Evolutionary conservation across 352 stramenopile species (phyloP).

Genomic region (Pythium angustatum): DNA sequence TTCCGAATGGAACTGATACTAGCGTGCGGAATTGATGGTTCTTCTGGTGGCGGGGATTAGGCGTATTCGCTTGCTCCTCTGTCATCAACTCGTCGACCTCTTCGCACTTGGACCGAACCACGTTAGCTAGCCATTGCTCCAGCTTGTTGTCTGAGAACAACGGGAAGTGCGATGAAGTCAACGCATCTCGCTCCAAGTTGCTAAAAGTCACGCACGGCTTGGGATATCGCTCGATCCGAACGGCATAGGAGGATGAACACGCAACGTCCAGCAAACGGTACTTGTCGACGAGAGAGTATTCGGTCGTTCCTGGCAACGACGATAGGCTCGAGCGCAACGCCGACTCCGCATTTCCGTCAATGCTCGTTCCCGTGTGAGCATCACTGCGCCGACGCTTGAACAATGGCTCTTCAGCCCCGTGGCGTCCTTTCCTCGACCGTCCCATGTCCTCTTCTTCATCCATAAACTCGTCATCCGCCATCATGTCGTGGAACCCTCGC

Average conservation of each 20-base stretch:
- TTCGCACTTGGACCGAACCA: slow-evolving; percentile 60
- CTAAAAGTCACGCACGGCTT: slow-evolving; percentile 73
- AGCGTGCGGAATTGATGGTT: slow-evolving; percentile 70
- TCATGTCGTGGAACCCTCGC: slow-evolving; percentile 72
- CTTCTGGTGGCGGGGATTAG: slow-evolving; percentile 65
- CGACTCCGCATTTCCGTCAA: slow-evolving; percentile 53
- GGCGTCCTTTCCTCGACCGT: slow-evolving; percentile 19
- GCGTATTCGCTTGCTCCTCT: slow-evolving; percentile 40
- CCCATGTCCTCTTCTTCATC: slow-evolving; percentile 36
- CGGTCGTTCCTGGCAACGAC: slow-evolving; percentile 47
- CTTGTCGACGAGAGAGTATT: slow-evolving; percentile 73
- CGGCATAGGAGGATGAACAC: slow-evolving; percentile 68
- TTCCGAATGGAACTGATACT: slow-evolving; percentile 68
- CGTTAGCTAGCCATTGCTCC: slow-evolving; percentile 67
- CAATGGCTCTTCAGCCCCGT: slow-evolving; percentile 55
- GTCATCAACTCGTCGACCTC: slow-evolving; percentile 53
- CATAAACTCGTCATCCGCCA: slow-evolving; percentile 67
- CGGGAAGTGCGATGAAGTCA: slow-evolving; percentile 38
- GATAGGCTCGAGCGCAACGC: slow-evolving; percentile 54
- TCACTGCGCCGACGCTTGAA: slow-evolving; percentile 59
- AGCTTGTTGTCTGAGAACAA: slow-evolving; percentile 72
- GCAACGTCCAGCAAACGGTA: slow-evolving; percentile 69
- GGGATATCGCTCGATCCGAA: slow-evolving; percentile 78
- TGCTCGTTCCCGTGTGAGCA: slow-evolving; percentile 28
- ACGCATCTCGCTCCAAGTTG: slow-evolving; percentile 51